A percentile compares a stretch with the other conserved stretches of the same genome.
phyloP scores from a whole-genome alignment of 495 filamentous ascomycete species.

The Podospora comata region DNA sequence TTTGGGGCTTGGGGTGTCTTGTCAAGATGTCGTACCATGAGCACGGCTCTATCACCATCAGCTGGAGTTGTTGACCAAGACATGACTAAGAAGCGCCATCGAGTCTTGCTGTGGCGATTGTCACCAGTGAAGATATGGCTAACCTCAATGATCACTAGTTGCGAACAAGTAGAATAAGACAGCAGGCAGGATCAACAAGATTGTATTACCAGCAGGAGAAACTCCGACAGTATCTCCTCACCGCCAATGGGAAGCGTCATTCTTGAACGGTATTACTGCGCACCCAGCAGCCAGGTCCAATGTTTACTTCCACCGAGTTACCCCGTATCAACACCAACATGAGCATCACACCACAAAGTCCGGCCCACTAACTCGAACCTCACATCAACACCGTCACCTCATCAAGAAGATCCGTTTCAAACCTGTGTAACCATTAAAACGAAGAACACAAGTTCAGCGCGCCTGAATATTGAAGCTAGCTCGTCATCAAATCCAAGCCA shows the following conservation, averaged over 20 bases:
- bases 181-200: not conserved
- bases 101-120: not conserved
- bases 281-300: not conserved
- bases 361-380: not conserved
- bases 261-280: not conserved
- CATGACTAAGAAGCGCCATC: not conserved
- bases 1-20: not conserved
- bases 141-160: not conserved
- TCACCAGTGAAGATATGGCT: not conserved
- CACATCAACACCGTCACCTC: not conserved
- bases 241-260: not conserved
- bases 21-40: not conserved
- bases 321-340: not conserved
- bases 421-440: not conserved
- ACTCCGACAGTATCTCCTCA: not conserved
- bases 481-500: not conserved
- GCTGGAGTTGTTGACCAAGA: not conserved
- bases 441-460: not conserved
- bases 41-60: not conserved
- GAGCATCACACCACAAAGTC: not conserved
- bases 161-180: not conserved
- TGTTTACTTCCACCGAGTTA: not conserved
- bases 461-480: not conserved
- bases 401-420: not conserved
- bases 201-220: not conserved